A percentile compares a stretch with the other conserved stretches of the same genome.
phyloP scores from a whole-genome alignment of 2,329 filamentous ascomycete species.

The Fusarium phyllophilum region DNA sequence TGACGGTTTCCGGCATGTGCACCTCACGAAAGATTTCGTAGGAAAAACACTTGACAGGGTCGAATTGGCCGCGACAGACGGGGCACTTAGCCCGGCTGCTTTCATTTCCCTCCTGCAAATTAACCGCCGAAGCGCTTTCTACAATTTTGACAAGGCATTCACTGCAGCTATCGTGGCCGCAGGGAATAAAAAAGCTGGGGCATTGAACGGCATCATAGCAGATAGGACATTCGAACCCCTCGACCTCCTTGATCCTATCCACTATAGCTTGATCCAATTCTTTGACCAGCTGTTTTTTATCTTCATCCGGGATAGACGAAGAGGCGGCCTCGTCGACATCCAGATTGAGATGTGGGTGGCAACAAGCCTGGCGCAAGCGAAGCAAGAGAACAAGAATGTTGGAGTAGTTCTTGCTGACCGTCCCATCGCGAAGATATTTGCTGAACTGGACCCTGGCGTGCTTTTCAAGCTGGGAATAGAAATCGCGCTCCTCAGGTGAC shows the following conservation, averaged over 20 bases:
- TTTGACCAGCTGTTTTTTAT: conserved; percentile 71
- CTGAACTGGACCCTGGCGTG: conserved; percentile 78
- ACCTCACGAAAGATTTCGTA: conserved; percentile 78
- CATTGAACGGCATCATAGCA: conserved; percentile 82
- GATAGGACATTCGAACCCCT: conserved; percentile 81
- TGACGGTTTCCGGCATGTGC: conserved; percentile 68
- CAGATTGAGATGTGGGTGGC: conserved; percentile 47
- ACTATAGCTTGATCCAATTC: conserved; percentile 69
- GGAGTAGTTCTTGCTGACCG: conserved; percentile 76
- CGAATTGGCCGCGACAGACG: conserved; percentile 75
- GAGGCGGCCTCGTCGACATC: conserved; percentile 49
- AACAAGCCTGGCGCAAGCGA: conserved; percentile 79
- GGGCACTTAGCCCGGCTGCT: conserved; percentile 72
- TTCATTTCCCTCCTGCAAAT: conserved; percentile 70
- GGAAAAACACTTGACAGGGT: conserved; percentile 77
- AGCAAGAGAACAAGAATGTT: conserved; percentile 84
- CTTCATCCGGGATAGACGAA: conserved; percentile 54
- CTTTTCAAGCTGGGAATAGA: conserved; percentile 79
- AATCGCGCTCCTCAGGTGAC: conserved; percentile 76
- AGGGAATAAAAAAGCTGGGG: conserved; percentile 82
- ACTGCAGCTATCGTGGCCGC: conserved; percentile 81
- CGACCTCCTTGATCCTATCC: conserved; percentile 66
- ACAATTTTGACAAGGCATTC: conserved; percentile 79
- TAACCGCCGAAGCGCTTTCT: conserved; percentile 65
- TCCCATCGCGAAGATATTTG: conserved; percentile 75